A percentile compares a stretch with the other conserved stretches of the same genome.
phyloP scores from a whole-genome alignment of 768 basidiomycete genomes.

The Chalciporus chontae region DNA sequence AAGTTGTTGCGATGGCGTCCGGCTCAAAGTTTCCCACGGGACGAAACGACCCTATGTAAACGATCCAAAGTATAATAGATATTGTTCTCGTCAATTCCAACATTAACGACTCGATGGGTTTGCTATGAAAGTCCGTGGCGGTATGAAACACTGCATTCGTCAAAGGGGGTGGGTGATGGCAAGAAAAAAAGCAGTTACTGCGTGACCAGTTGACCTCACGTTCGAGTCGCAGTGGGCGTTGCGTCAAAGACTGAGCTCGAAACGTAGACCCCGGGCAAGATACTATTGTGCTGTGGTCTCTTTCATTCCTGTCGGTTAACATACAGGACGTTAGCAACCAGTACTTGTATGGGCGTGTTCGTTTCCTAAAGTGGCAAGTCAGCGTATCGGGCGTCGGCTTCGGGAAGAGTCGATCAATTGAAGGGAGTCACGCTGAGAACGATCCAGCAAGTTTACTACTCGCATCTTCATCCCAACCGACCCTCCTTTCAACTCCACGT shows the following conservation, averaged over 20 bases:
- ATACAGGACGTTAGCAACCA: no score
- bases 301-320: no score
- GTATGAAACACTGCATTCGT: neutral
- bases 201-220: neutral
- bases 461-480: slow-evolving; percentile 3
- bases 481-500: neutral
- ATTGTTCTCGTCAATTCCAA: no score
- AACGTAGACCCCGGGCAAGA: neutral
- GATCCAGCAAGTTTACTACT: neutral
- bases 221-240: no score
- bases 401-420: neutral
- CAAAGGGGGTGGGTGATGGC: neutral
- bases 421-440: neutral
- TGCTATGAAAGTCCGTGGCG: neutral
- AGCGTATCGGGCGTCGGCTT: neutral
- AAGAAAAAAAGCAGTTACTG: neutral
- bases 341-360: neutral
- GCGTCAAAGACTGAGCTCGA: no score
- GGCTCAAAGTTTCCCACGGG: slow-evolving; percentile 15
- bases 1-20: neutral
- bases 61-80: no score
- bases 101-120: neutral
- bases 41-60: neutral
- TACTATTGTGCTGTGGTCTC: no score
- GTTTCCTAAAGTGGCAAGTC: slow-evolving; percentile 4